phyloP scores from a whole-genome alignment of 1,139 yeast genomes.

The Suhomyces kunorum region DNA sequence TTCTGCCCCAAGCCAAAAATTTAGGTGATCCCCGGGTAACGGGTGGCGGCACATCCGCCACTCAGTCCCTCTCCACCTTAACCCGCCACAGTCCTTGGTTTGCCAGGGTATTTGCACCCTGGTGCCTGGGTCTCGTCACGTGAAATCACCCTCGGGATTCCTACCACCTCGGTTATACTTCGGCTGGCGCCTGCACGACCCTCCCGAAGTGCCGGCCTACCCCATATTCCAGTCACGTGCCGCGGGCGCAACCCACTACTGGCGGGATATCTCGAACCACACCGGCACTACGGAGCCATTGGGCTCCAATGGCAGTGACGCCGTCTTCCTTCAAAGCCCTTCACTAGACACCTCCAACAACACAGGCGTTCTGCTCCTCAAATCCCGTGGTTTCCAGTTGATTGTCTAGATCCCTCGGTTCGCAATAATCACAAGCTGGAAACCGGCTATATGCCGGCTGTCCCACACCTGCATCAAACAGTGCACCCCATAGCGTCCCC shows the following conservation, averaged over 20 bases:
- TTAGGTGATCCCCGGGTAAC: no score
- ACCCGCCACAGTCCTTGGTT: no score
- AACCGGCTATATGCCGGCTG: not conserved
- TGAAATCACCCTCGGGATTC: not conserved
- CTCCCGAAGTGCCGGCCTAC: not conserved
- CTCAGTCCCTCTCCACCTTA: no score
- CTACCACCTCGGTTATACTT: not conserved
- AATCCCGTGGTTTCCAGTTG: not conserved
- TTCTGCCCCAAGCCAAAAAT: no score
- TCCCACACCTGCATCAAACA: not conserved
- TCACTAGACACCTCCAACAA: not conserved
- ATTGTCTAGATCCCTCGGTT: not conserved
- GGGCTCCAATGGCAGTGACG: not conserved
- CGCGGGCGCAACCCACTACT: no score
- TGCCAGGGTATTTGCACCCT: no score
- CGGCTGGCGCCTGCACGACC: not conserved
- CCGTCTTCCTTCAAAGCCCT: not conserved
- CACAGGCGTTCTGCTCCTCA: not conserved
- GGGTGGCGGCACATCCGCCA: no score
- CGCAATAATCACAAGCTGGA: conserved; percentile 6
- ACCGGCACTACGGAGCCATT: not conserved
- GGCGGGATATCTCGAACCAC: no score
- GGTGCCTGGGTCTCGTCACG: not conserved
- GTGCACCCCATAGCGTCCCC: conserved; percentile 7
- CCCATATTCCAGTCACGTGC: not conserved